These are phyloP conservation scores for Davidsoniella neocaledoniae DNA, from an alignment of 2,329 filamentous ascomycete genomes.

Conservation along the genomic window DNA sequence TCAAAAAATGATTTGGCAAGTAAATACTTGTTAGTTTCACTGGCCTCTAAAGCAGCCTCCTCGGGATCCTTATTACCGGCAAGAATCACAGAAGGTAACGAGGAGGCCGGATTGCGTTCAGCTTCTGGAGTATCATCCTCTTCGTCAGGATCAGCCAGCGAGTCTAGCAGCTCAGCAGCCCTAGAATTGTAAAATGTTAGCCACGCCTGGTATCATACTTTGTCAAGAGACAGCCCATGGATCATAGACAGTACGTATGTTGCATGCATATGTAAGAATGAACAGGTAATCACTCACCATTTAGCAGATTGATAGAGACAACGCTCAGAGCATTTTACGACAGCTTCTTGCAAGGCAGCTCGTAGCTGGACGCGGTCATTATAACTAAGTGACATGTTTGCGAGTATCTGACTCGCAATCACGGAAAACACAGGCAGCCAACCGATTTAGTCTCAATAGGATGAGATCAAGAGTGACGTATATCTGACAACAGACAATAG, in stretches of 20 bases:
- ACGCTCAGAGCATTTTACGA: conserved; percentile 80
- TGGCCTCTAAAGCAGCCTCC: conserved; percentile 60
- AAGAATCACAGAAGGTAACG: conserved; percentile 26
- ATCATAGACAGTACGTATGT: too few species aligned
- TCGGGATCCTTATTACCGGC: conserved; percentile 46
- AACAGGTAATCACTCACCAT: conserved; percentile 42
- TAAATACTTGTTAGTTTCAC: conserved; percentile 68
- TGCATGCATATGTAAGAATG: background rate
- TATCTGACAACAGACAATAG: background rate
- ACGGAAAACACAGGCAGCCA: background rate
- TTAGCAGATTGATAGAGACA: conserved; percentile 93
- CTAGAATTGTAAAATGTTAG: conserved; percentile 27
- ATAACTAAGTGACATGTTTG: conserved; percentile 9
- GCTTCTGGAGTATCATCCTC: conserved; percentile 24
- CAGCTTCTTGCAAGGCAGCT: conserved; percentile 63
- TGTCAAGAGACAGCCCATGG: background rate
- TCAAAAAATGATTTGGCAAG: conserved; percentile 91
- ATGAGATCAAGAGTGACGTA: background rate
- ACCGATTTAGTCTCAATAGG: background rate
- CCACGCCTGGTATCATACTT: background rate
- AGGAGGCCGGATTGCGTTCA: conserved; percentile 22
- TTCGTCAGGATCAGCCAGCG: conserved; percentile 48
- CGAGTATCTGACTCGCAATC: background rate
- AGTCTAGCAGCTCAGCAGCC: conserved; percentile 85
- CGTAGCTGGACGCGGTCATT: conserved; percentile 22